phyloP scores from a whole-genome alignment of 306 rosid genomes.

The Vicia villosa region DNA sequence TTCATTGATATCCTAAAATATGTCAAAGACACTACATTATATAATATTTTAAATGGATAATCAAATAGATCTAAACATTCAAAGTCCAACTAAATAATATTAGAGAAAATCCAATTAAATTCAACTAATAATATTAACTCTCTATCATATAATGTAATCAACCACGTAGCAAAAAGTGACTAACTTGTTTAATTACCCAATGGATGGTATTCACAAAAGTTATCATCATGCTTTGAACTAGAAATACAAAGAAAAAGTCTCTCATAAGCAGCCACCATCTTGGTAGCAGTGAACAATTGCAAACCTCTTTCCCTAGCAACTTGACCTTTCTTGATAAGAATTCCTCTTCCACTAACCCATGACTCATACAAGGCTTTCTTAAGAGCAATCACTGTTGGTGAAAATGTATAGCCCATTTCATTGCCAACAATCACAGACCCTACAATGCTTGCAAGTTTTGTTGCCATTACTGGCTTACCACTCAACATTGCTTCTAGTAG shows the following conservation, averaged over 20 bases:
- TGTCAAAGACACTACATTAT: too few relatives aligned
- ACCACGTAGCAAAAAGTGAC: not conserved
- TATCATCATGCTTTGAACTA: constrained; percentile 32
- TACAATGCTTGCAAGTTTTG: constrained; percentile 70
- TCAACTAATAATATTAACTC: too few relatives aligned
- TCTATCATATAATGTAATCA: not conserved
- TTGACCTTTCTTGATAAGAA: constrained; percentile 56
- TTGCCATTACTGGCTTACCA: constrained; percentile 71
- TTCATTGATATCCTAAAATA: too few relatives aligned
- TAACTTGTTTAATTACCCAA: constrained; percentile 11
- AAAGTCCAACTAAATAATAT: too few relatives aligned
- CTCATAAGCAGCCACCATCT: constrained; percentile 73
- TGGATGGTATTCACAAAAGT: constrained; percentile 48
- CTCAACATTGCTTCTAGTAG: constrained; percentile 62
- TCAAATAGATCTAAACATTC: too few relatives aligned
- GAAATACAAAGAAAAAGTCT: constrained; percentile 77
- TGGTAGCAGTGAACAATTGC: constrained; percentile 67
- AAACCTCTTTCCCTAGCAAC: constrained; percentile 64
- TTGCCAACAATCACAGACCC: constrained; percentile 60
- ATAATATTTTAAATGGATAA: too few relatives aligned
- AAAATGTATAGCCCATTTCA: constrained; percentile 69
- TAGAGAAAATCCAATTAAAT: too few relatives aligned
- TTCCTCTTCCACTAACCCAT: constrained; percentile 49
- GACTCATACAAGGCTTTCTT: constrained; percentile 50
- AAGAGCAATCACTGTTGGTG: constrained; percentile 59